Conservation (phyloP, 2,329 filamentous ascomycete species). For the Fusarium verticillioides region DNA sequence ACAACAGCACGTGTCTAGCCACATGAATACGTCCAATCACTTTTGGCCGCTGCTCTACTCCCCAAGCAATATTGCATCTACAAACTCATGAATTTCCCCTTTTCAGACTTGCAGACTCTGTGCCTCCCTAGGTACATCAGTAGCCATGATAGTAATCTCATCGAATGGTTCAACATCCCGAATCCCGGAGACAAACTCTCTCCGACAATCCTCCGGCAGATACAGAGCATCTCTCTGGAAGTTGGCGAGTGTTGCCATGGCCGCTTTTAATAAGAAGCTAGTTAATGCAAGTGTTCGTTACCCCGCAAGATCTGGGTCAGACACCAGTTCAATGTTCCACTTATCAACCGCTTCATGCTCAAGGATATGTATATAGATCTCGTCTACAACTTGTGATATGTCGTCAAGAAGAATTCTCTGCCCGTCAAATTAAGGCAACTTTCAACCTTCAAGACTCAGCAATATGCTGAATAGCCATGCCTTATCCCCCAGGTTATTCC, state of each 20-base stretch:
- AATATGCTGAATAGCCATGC: constrained; percentile 1
- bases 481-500: constrained; percentile 23
- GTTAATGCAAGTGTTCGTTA: constrained; percentile 12
- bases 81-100: not conserved
- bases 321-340: not conserved
- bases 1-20: not conserved
- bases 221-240: not conserved
- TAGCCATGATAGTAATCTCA: not conserved
- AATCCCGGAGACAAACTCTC: constrained; percentile 7
- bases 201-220: constrained; percentile 15
- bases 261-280: constrained; percentile 6
- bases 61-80: not conserved
- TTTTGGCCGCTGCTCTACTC: not conserved
- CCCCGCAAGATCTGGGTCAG: not conserved
- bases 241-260: not conserved
- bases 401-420: not conserved
- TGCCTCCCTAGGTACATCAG: not conserved
- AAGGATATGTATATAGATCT: constrained; percentile 5
- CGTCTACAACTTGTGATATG: constrained; percentile 13
- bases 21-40: not conserved
- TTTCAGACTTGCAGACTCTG: not conserved
- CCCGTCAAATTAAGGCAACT: not conserved
- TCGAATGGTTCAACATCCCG: constrained; percentile 15
- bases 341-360: not conserved
- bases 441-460: constrained; percentile 1